Base-by-base conservation (phyloP, 1,284 basidiomycete genomes). In the Irpex sp. region DNA sequence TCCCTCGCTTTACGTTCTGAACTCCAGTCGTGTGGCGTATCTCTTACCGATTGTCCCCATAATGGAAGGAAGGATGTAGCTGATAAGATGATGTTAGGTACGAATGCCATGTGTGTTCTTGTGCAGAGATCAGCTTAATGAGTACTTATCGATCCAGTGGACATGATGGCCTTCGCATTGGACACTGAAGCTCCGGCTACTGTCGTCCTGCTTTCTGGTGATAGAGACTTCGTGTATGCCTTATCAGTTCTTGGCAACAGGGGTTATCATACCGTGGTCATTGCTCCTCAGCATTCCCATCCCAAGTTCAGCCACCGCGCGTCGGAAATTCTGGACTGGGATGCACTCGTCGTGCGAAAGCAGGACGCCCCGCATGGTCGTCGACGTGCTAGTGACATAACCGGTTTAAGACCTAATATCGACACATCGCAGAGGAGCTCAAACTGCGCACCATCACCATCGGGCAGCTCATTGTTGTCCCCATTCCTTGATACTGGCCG, bases 141-240 rank as follows among this genome's bases (percentile, higher is more conserved):
- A 51, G 33, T 39, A 31, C 15, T 51, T 33, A 33, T 33, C 31
- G 31, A 6, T 26, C 11, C 62, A 86, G 85, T 84, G 33, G 86
- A 88, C 67, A 86, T 88, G 81, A 72, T 88, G 61, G 76, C 80
- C 1, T 81, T 82, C 70, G 84, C 83, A 1, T 81, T 86, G 62
- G 86, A 88, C 73, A 81, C 81, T 61, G 78, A 81, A 9, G 62
- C 78, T 2, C 81, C 83, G 1, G 76, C 77, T 43, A 85, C 84
- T 4, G 76, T 86, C 55, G 70, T 87, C 50, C 71, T 87, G 35
- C 83, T 88, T 59, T 80, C 84, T 2, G 82, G 81, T 11, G 84
- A 87, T 70, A 76, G 83, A 51, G 85, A 86, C 69, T 88, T 86
- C 70, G 80, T 83, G 0, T 87, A 86, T 70, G 81, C 82, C 15